These are phyloP conservation scores for Arbutus unedo DNA, from an alignment of 148 eudicot species.

Conservation along the genomic window DNA sequence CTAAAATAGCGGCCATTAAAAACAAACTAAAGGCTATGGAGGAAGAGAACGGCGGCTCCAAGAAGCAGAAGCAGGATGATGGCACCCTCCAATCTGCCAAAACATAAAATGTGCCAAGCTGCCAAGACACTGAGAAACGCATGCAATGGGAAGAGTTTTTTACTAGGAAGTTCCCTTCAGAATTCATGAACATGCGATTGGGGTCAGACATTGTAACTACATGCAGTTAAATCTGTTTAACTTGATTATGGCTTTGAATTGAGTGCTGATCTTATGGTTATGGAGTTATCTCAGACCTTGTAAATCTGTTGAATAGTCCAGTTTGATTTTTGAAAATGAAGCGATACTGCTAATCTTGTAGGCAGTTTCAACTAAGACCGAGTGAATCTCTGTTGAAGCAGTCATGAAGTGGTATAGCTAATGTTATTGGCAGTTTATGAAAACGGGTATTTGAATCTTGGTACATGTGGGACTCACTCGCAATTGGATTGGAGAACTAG, in stretches of 20 bases:
- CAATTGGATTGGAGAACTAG: too few relatives aligned
- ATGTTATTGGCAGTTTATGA: too few relatives aligned
- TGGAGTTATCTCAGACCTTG: not conserved
- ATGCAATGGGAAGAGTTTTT: not conserved
- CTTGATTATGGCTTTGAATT: conserved; percentile 5
- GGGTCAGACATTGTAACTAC: not conserved
- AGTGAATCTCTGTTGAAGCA: too few relatives aligned
- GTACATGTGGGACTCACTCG: too few relatives aligned
- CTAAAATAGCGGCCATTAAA: conserved; percentile 87
- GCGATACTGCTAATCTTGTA: not conserved
- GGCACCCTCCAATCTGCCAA: not conserved
- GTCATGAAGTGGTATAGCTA: too few relatives aligned
- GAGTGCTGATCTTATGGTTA: not conserved
- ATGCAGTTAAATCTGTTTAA: not conserved
- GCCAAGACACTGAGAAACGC: not conserved
- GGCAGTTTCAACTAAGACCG: not conserved
- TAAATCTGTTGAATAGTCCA: not conserved
- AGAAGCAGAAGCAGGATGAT: conserved; percentile 62
- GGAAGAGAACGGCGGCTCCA: conserved; percentile 48
- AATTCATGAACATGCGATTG: not conserved
- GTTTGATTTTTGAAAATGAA: not conserved
- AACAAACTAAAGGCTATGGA: conserved; percentile 83
- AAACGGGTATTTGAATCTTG: too few relatives aligned
- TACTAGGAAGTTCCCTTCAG: not conserved
- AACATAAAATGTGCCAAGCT: not conserved